These are phyloP conservation scores for Nitzschia inconspicua DNA, from an alignment of 108 stramenopile genomes.

Conservation along the genomic window DNA sequence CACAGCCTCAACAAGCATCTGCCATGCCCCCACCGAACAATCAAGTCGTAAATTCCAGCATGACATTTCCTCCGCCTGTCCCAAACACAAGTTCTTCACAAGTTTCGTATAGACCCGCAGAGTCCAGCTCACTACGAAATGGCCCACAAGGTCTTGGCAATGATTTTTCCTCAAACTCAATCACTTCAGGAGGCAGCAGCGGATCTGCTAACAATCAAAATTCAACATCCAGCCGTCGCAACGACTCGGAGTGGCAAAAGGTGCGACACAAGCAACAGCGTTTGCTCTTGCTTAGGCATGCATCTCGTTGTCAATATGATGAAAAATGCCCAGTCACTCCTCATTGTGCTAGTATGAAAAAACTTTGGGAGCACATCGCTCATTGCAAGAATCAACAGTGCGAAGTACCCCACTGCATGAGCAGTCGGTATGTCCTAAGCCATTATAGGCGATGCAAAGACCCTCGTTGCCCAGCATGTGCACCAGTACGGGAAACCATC, in stretches of 20 bases:
- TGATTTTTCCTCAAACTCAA: too few species aligned
- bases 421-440: constrained; percentile 95
- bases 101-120: too few species aligned
- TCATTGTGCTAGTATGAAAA: constrained; percentile 97
- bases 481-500: constrained; percentile 94
- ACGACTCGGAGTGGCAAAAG: constrained; percentile 71
- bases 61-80: background rate
- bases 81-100: too few species aligned
- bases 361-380: constrained; percentile 97
- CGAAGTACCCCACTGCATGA: constrained; percentile 93
- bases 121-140: too few species aligned
- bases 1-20: constrained; percentile 12
- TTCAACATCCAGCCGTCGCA: constrained; percentile 11
- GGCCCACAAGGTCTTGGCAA: too few species aligned
- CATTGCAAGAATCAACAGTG: constrained; percentile 95
- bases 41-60: background rate
- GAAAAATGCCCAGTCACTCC: constrained; percentile 89
- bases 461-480: constrained; percentile 89
- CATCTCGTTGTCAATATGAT: constrained; percentile 89
- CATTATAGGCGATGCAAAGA: constrained; percentile 97
- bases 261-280: constrained; percentile 97
- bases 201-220: too few species aligned
- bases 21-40: constrained; percentile 25
- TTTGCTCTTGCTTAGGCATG: constrained; percentile 93
- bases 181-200: too few species aligned